Evolutionary conservation across 2,329 filamentous ascomycete genomes (phyloP).

Genomic region (Annulohypoxylon truncatum): DNA sequence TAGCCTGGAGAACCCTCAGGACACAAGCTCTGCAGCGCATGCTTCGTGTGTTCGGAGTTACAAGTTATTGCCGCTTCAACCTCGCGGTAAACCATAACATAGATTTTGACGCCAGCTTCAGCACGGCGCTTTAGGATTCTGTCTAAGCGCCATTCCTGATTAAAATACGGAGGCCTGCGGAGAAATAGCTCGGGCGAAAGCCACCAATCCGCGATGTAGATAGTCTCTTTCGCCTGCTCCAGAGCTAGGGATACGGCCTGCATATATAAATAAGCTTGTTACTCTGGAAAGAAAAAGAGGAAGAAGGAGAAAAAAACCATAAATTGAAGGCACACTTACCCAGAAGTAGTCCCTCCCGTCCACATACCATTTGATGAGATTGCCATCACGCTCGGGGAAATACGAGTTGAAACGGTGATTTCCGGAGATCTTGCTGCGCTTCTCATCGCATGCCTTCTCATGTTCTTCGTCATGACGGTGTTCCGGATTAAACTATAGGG

Average conservation of each 20-base stretch:
- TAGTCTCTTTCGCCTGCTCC: conserved; percentile 90
- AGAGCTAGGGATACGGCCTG: conserved; percentile 85
- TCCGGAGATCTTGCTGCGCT: conserved; percentile 77
- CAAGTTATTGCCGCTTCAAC: conserved; percentile 85
- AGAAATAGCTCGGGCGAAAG: conserved; percentile 89
- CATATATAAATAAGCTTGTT: not conserved
- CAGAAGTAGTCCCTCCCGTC: conserved; percentile 96
- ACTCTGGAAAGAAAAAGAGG: too few relatives aligned
- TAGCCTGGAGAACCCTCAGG: conserved; percentile 83
- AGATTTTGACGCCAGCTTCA: conserved; percentile 94
- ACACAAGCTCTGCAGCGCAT: conserved; percentile 81
- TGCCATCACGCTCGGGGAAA: conserved; percentile 86
- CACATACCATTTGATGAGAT: conserved; percentile 96
- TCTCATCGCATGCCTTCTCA: conserved; percentile 84
- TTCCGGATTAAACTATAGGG: conserved; percentile 76
- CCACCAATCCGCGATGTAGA: conserved; percentile 99
- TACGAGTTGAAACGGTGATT: conserved; percentile 89
- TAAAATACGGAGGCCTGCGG: conserved; percentile 81
- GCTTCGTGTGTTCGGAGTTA: conserved; percentile 93
- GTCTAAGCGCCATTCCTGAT: conserved; percentile 89
- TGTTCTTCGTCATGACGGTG: conserved; percentile 96
- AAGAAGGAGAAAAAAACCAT: too few relatives aligned
- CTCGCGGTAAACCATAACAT: conserved; percentile 92
- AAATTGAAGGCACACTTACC: conserved; percentile 54
- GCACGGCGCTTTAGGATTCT: conserved; percentile 87